These are phyloP conservation scores for Oryza glumipatula DNA, from an alignment of 176 grass and related monocot species.

Conservation along the genomic window DNA sequence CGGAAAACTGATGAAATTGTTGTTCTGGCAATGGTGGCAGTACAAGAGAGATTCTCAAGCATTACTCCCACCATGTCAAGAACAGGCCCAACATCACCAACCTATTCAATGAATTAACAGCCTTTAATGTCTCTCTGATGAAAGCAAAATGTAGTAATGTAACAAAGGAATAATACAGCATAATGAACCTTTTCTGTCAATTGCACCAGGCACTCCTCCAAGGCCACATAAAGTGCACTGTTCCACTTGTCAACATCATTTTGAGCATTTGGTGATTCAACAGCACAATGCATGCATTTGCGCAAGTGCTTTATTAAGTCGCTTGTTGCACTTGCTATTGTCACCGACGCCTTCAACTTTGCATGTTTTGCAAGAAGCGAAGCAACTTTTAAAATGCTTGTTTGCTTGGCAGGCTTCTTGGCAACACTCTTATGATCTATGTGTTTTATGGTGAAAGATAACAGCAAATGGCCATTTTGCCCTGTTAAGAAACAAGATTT, in stretches of 20 bases:
- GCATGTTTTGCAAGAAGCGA: constrained; percentile 74
- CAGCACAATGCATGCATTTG: constrained; percentile 91
- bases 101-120: constrained; percentile 54
- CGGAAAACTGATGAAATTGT: constrained; percentile 91
- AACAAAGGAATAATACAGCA: constrained; percentile 33
- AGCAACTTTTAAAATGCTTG: constrained; percentile 86
- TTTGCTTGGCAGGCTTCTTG: constrained; percentile 66
- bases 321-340: constrained; percentile 75
- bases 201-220: constrained; percentile 83
- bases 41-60: constrained; percentile 84
- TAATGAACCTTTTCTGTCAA: constrained; percentile 77
- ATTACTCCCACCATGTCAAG: constrained; percentile 88
- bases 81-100: constrained; percentile 91
- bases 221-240: constrained; percentile 66
- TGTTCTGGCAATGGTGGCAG: constrained; percentile 59
- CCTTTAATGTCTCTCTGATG: constrained; percentile 18
- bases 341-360: constrained; percentile 70
- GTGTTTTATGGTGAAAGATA: constrained; percentile 91
- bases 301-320: constrained; percentile 88
- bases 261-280: constrained; percentile 72
- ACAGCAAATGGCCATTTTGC: constrained; percentile 71
- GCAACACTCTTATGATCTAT: constrained; percentile 84
- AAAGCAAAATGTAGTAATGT: constrained; percentile 32
- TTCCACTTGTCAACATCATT: constrained; percentile 56
- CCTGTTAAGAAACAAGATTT: constrained; percentile 54